phyloP scores from a whole-genome alignment of 352 stramenopile genomes.

The Globisporangium cystogenes region DNA sequence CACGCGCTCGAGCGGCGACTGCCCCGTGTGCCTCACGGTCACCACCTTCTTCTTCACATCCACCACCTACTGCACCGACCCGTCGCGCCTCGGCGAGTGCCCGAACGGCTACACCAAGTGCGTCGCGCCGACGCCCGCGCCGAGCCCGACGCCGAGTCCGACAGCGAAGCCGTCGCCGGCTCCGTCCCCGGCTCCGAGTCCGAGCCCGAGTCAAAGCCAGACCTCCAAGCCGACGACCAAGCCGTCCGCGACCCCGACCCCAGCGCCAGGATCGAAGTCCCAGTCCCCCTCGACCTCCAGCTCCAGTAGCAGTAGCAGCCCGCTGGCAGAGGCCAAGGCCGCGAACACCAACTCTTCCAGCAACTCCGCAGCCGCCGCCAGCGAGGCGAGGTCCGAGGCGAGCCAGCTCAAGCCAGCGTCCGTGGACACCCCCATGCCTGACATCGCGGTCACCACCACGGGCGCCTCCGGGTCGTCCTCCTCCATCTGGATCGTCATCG shows the following conservation, averaged over 20 bases:
- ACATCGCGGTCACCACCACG: background rate
- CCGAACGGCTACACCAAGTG: background rate
- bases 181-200: background rate
- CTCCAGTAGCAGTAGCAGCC: background rate
- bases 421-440: background rate
- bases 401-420: slow-evolving; percentile 4
- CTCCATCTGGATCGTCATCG: slow-evolving; percentile 7
- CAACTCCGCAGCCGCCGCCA: background rate
- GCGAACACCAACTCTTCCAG: background rate
- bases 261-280: no score
- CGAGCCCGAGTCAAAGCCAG: background rate
- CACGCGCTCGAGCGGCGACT: slow-evolving; percentile 8
- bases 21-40: slow-evolving; percentile 7
- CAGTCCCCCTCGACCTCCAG: background rate
- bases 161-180: background rate
- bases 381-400: background rate
- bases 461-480: slow-evolving; percentile 2
- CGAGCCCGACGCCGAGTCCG: background rate
- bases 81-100: slow-evolving; percentile 4
- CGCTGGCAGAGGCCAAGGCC: background rate
- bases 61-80: slow-evolving; percentile 9
- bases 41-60: background rate
- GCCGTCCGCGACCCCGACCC: background rate
- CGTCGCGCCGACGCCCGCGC: background rate
- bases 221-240: background rate